phyloP scores from a whole-genome alignment of 148 eudicot genomes.

The Drosera capensis region DNA sequence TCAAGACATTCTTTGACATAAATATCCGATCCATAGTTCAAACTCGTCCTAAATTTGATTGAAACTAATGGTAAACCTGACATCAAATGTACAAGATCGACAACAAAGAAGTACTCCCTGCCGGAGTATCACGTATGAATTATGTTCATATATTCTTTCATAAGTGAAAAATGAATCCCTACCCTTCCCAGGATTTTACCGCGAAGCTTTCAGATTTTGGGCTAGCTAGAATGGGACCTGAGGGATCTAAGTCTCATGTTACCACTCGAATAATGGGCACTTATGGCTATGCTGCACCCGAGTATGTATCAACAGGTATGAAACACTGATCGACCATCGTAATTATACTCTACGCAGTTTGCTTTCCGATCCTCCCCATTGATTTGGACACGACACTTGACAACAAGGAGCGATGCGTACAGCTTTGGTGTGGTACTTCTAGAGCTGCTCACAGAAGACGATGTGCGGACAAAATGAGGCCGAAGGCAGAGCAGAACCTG shows the following conservation, averaged over 20 bases:
- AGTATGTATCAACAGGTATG: conserved; percentile 77
- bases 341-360: no score
- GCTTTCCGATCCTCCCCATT: no score
- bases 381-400: conserved; percentile 57
- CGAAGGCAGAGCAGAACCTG: conserved; percentile 61
- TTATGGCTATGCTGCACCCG: conserved; percentile 96
- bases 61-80: no score
- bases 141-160: neutral
- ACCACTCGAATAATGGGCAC: conserved; percentile 97
- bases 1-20: no score
- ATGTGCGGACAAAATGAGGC: conserved; percentile 63
- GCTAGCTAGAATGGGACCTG: conserved; percentile 94
- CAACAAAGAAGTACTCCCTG: neutral
- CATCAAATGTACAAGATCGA: no score
- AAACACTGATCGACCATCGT: neutral
- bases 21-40: no score
- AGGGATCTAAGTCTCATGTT: conserved; percentile 91
- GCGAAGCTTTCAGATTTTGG: conserved; percentile 92
- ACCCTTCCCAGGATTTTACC: conserved; percentile 47
- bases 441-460: conserved; percentile 70
- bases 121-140: neutral
- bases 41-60: no score
- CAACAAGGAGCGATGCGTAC: conserved; percentile 88
- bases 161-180: neutral
- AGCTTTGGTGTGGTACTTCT: conserved; percentile 91